Percentiles rank a stretch among this genome's conserved stretches.
Conservation (phyloP, 2,329 filamentous ascomycete genomes). For the Penicillium janthinellum region DNA sequence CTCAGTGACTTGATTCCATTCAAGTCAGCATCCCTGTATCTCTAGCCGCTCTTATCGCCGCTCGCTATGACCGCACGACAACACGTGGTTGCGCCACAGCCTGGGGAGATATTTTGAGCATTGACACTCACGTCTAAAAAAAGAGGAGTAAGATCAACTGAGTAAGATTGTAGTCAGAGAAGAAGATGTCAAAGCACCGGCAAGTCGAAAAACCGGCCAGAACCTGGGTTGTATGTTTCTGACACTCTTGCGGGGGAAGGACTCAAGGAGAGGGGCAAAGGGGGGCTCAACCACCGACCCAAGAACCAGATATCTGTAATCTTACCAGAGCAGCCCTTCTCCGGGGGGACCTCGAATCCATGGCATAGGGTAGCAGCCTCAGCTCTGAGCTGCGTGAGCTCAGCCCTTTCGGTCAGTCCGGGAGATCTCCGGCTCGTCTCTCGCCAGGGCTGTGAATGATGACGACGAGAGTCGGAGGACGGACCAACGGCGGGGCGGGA, state of each 20-base stretch:
- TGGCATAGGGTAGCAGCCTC: neutral
- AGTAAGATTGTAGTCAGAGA: neutral
- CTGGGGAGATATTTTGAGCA: neutral
- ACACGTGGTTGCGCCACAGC: conserved; percentile 16
- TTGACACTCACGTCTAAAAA: neutral
- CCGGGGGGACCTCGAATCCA: neutral
- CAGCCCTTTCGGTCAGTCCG: neutral
- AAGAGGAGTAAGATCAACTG: neutral
- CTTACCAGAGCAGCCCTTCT: neutral
- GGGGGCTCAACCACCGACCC: neutral
- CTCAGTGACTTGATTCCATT: neutral
- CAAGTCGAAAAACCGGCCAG: neutral
- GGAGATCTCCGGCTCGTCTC: conserved; percentile 1
- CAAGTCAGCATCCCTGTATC: neutral
- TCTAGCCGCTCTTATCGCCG: neutral
- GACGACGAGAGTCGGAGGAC: neutral
- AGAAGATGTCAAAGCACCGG: neutral
- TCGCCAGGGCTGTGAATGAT: neutral
- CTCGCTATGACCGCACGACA: conserved; percentile 8
- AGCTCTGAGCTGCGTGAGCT: neutral
- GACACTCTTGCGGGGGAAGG: neutral
- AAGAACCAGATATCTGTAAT: neutral
- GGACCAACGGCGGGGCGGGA: conserved; percentile 12
- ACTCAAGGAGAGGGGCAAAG: neutral
- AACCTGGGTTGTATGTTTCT: neutral